Evolutionary conservation across 2,329 filamentous ascomycete species (phyloP), one percentile per base, ranked within the genome.

Genomic region (Dryadomyces quercivorus): DNA sequence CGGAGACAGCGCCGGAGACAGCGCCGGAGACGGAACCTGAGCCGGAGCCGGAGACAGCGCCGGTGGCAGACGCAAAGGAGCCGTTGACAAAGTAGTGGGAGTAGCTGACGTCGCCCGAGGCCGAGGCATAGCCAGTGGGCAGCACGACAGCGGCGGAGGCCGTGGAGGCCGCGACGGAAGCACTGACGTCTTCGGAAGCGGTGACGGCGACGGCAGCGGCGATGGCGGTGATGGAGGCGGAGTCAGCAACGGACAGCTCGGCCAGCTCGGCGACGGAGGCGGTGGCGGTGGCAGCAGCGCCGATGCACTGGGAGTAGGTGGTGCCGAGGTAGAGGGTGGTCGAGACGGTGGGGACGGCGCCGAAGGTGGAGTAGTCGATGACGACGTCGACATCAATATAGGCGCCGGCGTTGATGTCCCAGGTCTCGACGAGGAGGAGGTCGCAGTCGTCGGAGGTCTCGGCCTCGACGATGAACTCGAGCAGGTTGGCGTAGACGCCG

Each of bases 401-500:
- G 21, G 67, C 69, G 57, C 69, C 69, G 44, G 70, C 61, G 59
- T 71, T 71, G 47, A 71, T 57, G 58, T 70, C 67, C 57, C 67
- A 71, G 53, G 62, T 65, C 60, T 72, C 68, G 50, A 62, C 58
- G 46, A 61, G 40, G 57, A 60, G 61, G n/a, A 74, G 59, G 22
- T 63, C 66, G 61, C 72, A 75, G 49, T 59, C 52, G 10, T 65
- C 62, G 5, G 66, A 67, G 40, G 60, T 62, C 51, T 69, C 67
- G 53, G 75, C 66, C 53, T 67, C 63, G 57, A 69, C 67, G 55
- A 72, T 69, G 63, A 80, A 77, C 60, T 81, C 73, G n/a, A 77
- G 70, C 7, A 82, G 63, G 65, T 80, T 75, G 55, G 72, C 71
- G 62, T 70, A 80, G 46, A 80, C 65, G 46, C 67, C 69, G 15